Conservation (phyloP, 139 green algal genomes). For the Micractinium sp. region DNA sequence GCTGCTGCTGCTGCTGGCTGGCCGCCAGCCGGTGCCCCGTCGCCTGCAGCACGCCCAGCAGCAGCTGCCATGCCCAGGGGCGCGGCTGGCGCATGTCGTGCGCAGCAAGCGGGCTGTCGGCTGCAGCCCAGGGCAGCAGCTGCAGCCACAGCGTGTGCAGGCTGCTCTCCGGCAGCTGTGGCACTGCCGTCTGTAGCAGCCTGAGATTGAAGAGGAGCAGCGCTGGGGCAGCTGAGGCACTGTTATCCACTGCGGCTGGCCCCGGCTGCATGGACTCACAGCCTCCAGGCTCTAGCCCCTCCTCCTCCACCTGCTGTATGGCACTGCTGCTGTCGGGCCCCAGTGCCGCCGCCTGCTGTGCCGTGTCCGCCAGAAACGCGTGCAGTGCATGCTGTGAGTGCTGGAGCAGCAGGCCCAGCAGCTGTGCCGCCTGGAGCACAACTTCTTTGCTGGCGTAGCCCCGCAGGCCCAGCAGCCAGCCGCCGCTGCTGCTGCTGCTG, state of each 20-base stretch:
- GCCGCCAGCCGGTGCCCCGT: not conserved
- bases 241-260: not conserved
- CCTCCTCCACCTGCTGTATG: not conserved
- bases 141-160: not conserved
- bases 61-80: not conserved
- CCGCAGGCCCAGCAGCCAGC: slow-evolving; percentile 16
- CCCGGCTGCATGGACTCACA: no score
- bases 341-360: not conserved
- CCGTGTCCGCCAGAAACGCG: not conserved
- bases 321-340: no score
- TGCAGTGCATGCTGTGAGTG: not conserved
- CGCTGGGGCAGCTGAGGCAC: not conserved
- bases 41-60: not conserved
- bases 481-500: not conserved
- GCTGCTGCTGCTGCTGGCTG: not conserved
- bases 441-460: slow-evolving; percentile 5
- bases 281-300: not conserved
- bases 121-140: slow-evolving; percentile 9
- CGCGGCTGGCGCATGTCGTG: no score
- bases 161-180: not conserved
- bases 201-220: slow-evolving; percentile 9
- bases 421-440: slow-evolving; percentile 3
- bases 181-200: not conserved
- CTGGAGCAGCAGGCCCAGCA: not conserved
- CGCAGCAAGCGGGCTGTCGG: no score